Evolutionary conservation across 306 rosid species (phyloP), one percentile per base, ranked within the genome.

Genomic region (Corylus avellana): DNA sequence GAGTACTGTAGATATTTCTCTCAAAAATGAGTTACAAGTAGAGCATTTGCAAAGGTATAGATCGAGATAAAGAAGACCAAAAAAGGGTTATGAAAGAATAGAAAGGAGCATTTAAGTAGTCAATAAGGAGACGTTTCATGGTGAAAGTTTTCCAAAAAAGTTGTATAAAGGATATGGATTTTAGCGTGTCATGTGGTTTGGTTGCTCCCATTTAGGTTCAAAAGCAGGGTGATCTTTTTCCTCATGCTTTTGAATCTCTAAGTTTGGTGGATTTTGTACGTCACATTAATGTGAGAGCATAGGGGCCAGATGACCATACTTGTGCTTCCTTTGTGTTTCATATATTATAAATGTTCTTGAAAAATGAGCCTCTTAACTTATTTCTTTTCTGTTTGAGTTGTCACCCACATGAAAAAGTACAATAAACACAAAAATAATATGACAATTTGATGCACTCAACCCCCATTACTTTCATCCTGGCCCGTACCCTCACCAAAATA

Each of bases 171-270:
- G 70, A 75, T 76, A 32, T 79, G 67, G 51, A 63, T 77, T 75
- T 70, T 77, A n/a, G 35, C 5, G 67, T 80, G 81, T 82, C 85
- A 79, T 84, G 83, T 70, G 86, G 18, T 77, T 82, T 84, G 90
- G 81, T 84, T 87, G 84, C 83, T 81, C 82, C 20, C 57, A 27
- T 82, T 82, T 1, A 79, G 79, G 82, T 81, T 78, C 82, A 29
- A 76, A 82, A 79, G 76, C 73, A 63, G 46, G 55, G 27, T 67
- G 27, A 76, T 79, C 4, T 50, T 76, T 56, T 79, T 25, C 50
- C 55, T 82, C 59, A 18, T 76, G 61, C 72, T 50, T 48, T 37
- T 70, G 54, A 27, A 56, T 79, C n/a, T 25, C 54, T 49, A 12
- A 75, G 49, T 39, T 81, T 51, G 35, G 49, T 86, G 70, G 50